phyloP scores from a whole-genome alignment of 495 filamentous ascomycete genomes.

The Lophiotrema nucula region DNA sequence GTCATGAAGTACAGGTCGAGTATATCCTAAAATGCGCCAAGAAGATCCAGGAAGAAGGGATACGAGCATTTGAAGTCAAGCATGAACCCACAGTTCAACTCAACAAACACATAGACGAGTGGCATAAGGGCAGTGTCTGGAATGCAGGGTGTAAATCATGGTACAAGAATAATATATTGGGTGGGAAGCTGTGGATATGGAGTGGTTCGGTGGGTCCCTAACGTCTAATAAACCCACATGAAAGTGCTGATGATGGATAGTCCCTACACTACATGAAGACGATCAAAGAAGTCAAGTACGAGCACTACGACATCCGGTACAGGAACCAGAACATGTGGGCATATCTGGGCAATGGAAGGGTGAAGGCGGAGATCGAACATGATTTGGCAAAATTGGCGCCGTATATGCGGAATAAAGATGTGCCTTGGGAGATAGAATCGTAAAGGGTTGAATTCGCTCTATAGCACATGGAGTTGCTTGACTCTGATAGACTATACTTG shows the following conservation, averaged over 20 bases:
- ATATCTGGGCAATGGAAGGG: slow-evolving; percentile 10
- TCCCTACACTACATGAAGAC: slow-evolving; percentile 20
- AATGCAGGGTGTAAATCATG: slow-evolving; percentile 6
- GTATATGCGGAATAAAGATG: slow-evolving; percentile 4
- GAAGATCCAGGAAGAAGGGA: slow-evolving; percentile 6
- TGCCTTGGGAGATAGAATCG: slow-evolving; percentile 1
- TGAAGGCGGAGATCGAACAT: slow-evolving; percentile 6
- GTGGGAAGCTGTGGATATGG: slow-evolving; percentile 19
- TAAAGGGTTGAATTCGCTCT: not conserved
- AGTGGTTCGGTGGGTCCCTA: slow-evolving; percentile 6
- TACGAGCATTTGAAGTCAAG: slow-evolving; percentile 2
- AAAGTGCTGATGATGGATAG: not conserved
- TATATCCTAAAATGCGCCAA: slow-evolving; percentile 9
- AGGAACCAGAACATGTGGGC: slow-evolving; percentile 6
- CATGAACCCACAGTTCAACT: no score
- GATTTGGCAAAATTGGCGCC: not conserved
- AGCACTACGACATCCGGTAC: slow-evolving; percentile 18
- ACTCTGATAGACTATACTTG: no score
- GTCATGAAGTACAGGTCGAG: slow-evolving; percentile 11
- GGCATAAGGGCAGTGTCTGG: no score
- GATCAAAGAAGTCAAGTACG: slow-evolving; percentile 8
- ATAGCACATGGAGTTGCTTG: no score
- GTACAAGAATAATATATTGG: slow-evolving; percentile 22
- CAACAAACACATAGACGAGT: no score
- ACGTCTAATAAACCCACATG: not conserved